Conservation (phyloP, 257 asterid genomes). For the Hygrophila difformis region DNA sequence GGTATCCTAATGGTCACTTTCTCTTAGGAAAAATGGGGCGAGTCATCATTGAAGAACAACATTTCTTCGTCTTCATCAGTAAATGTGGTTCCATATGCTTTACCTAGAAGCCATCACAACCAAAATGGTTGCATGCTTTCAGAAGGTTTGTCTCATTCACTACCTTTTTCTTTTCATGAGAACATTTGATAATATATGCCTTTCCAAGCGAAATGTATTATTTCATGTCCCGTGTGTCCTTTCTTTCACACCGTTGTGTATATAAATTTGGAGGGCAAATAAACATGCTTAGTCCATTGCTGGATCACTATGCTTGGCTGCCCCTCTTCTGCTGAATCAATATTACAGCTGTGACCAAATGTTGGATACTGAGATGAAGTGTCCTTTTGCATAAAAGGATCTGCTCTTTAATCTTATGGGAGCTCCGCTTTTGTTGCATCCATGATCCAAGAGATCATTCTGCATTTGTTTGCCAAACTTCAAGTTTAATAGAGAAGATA, state of each 20-base stretch:
- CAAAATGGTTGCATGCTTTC: slow-evolving; percentile 35
- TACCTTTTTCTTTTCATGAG: slow-evolving; percentile 9
- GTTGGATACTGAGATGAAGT: too few species aligned
- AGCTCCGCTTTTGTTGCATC: too few species aligned
- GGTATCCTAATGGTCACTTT: slow-evolving; percentile 14
- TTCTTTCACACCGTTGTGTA: neutral
- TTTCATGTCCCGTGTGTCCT: neutral
- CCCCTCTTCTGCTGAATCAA: too few species aligned
- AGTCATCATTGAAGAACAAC: slow-evolving; percentile 44
- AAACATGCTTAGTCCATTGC: neutral
- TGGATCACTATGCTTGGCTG: neutral
- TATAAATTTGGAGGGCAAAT: too few species aligned
- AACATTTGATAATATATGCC: neutral
- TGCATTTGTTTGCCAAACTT: too few species aligned
- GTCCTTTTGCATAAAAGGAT: too few species aligned
- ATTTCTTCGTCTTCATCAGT: slow-evolving; percentile 49
- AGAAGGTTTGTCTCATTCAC: slow-evolving; percentile 43
- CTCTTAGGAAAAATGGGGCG: slow-evolving; percentile 45
- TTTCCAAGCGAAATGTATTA: slow-evolving; percentile 9
- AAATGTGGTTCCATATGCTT: slow-evolving; percentile 45
- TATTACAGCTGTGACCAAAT: too few species aligned
- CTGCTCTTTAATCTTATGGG: too few species aligned
- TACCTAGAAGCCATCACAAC: slow-evolving; percentile 35
- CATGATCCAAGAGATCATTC: too few species aligned
- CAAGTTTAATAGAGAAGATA: too few species aligned